These are phyloP conservation scores for Nannochloropsis gaditana DNA, from an alignment of 108 stramenopile species.

Conservation along the genomic window DNA sequence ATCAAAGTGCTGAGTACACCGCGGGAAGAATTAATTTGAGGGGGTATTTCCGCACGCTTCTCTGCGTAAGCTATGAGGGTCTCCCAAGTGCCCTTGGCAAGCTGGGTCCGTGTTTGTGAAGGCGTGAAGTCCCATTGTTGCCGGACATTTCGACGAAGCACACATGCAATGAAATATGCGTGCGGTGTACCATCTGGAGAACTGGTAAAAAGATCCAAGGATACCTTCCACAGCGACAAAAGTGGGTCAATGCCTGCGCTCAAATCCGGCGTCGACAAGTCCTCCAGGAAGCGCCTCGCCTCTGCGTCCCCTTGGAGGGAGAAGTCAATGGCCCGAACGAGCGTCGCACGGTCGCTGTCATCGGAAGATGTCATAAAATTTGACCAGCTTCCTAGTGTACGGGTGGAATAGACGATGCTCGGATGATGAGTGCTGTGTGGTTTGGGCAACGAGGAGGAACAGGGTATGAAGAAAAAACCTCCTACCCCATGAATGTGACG, in stretches of 20 bases:
- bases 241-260: neutral
- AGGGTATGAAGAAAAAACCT: too few species aligned
- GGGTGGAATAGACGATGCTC: too few species aligned
- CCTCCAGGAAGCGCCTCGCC: constrained; percentile 16
- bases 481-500: too few species aligned
- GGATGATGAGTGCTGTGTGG: too few species aligned
- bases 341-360: constrained; percentile 3
- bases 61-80: neutral
- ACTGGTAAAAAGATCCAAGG: neutral
- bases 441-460: too few species aligned
- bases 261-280: neutral
- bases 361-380: neutral
- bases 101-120: constrained; percentile 7
- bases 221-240: neutral
- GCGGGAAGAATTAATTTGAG: neutral
- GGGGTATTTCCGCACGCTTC: neutral
- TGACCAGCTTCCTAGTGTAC: neutral
- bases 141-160: neutral
- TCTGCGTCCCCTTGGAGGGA: neutral
- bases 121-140: neutral
- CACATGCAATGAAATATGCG: neutral
- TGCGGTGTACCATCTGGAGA: neutral
- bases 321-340: neutral
- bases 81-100: neutral
- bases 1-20: neutral